Conservation (phyloP, 164 flowering plant genomes). For the Nymphaea colorata region DNA sequence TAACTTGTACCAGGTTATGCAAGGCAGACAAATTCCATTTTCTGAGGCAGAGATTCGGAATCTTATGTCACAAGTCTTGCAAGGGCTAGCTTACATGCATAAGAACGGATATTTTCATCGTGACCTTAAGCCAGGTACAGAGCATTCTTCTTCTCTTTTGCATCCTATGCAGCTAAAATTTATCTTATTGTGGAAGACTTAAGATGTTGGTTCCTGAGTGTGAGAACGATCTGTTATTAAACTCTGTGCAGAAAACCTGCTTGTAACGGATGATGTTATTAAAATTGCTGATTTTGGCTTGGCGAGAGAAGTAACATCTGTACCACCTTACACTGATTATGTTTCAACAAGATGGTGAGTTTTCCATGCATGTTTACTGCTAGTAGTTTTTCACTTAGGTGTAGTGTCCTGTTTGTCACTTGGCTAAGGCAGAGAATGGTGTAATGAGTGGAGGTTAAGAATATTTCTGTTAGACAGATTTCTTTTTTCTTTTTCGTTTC, state of each 20-base stretch:
- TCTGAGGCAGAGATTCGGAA: conserved; percentile 59
- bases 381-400: neutral
- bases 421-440: no score
- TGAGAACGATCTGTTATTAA: neutral
- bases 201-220: no score
- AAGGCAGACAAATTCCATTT: conserved; percentile 38
- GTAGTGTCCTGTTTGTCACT: neutral
- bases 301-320: conserved; percentile 74
- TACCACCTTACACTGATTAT: conserved; percentile 83
- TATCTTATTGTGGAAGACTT: neutral
- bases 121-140: conserved; percentile 77
- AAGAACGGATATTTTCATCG: conserved; percentile 71
- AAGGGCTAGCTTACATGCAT: conserved; percentile 74
- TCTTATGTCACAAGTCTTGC: conserved; percentile 61
- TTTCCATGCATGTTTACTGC: neutral
- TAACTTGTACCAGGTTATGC: conserved; percentile 71
- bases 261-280: conserved; percentile 60
- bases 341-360: conserved; percentile 85
- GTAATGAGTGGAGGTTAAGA: no score
- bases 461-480: no score
- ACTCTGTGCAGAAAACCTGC: conserved; percentile 50
- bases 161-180: neutral
- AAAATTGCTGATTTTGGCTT: conserved; percentile 95
- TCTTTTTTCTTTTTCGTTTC: no score
- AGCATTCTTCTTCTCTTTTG: neutral